A percentile compares a stretch with the other conserved stretches of the same genome.
Evolutionary conservation across 148 eudicot species (phyloP).

Genomic region (Suaeda aralocaspica): DNA sequence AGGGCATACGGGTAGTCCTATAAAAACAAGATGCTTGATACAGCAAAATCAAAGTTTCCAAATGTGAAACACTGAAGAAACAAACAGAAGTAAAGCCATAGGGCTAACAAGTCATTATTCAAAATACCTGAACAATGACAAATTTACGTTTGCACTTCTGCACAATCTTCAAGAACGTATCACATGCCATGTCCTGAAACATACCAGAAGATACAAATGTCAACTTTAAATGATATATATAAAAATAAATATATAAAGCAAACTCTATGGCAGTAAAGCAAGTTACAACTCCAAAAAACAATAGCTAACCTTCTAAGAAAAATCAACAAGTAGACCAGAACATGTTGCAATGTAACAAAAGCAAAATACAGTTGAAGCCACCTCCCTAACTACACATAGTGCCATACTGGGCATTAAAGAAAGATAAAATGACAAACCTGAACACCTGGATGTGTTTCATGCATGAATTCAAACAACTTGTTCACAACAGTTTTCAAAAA

Average conservation of each 20-base stretch:
- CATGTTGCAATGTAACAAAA: neutral
- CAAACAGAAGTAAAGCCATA: neutral
- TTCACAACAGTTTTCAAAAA: conserved; percentile 96
- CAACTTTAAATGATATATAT: neutral
- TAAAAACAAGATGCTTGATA: neutral
- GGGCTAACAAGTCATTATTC: neutral
- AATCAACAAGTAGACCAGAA: neutral
- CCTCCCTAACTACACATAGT: neutral
- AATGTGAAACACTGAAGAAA: neutral
- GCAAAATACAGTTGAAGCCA: neutral
- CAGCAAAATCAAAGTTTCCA: neutral
- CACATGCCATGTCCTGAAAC: conserved; percentile 98
- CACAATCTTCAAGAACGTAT: conserved; percentile 93
- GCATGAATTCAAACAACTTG: conserved; percentile 98
- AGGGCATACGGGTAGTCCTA: neutral
- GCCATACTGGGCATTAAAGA: neutral
- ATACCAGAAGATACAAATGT: conserved; percentile 1
- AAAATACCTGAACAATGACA: conserved; percentile 76
- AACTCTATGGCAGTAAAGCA: too few relatives aligned
- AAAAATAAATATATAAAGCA: neutral
- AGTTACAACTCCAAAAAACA: neutral
- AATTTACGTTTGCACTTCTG: conserved; percentile 99
- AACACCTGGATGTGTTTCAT: conserved; percentile 98
- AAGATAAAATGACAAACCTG: conserved; percentile 46
- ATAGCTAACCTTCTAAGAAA: neutral